Conservation (phyloP, 768 basidiomycete genomes). For the Rhizopogon salebrosus region DNA sequence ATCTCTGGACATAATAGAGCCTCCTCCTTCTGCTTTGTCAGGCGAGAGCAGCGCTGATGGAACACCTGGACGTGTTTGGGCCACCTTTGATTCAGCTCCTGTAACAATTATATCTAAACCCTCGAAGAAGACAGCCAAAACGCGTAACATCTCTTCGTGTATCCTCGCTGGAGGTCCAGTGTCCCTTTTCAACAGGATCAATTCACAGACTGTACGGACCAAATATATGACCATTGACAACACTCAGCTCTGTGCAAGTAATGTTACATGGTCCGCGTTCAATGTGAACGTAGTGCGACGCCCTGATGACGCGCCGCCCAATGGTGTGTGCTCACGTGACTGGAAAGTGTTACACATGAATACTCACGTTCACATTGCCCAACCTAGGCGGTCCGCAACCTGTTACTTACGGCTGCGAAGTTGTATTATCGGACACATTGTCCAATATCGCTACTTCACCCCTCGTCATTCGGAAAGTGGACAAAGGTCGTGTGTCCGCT, state of each 20-base stretch:
- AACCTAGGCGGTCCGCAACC: slow-evolving; percentile 64
- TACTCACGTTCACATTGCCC: slow-evolving; percentile 36
- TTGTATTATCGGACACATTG: slow-evolving; percentile 78
- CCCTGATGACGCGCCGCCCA: slow-evolving; percentile 55
- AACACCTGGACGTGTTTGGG: slow-evolving; percentile 71
- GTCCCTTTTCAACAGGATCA: slow-evolving; percentile 93
- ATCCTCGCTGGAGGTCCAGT: slow-evolving; percentile 87
- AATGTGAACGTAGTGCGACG: slow-evolving; percentile 85
- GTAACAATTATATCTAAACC: slow-evolving; percentile 96
- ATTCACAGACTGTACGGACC: slow-evolving; percentile 93
- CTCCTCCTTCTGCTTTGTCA: slow-evolving; percentile 46
- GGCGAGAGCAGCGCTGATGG: slow-evolving; percentile 30
- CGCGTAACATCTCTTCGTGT: slow-evolving; percentile 86
- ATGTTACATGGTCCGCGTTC: slow-evolving; percentile 90
- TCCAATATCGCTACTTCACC: slow-evolving; percentile 85
- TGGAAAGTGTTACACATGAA: slow-evolving; percentile 28
- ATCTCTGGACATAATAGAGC: slow-evolving; percentile 79
- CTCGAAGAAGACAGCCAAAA: slow-evolving; percentile 95
- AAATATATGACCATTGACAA: slow-evolving; percentile 96
- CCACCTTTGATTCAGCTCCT: slow-evolving; percentile 86
- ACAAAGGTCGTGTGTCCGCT: slow-evolving; percentile 81
- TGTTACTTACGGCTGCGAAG: slow-evolving; percentile 88
- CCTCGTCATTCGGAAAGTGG: slow-evolving; percentile 86
- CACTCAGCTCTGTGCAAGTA: slow-evolving; percentile 80
- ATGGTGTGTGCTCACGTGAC: slow-evolving; percentile 61